Evolutionary conservation across 495 filamentous ascomycete species (phyloP), one percentile per base, ranked within the genome.

Genomic region (Geopyxis carbonaria): DNA sequence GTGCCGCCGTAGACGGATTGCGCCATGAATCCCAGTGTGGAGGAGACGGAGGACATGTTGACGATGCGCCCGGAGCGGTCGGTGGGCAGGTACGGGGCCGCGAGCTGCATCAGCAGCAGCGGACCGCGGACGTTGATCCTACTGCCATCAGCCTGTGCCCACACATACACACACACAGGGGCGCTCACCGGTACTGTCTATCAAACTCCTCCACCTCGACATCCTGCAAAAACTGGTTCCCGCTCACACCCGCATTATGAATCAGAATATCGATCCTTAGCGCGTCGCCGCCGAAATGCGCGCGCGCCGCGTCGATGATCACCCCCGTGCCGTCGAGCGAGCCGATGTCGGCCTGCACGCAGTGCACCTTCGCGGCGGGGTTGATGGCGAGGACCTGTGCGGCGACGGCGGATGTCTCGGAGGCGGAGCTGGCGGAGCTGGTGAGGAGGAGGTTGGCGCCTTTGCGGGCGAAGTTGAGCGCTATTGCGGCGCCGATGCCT

Each of bases 401-500:
- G n/a, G 7, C 7, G 9, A 39, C 36, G 2, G 9, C 6, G 13
- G 13, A 7, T 6, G 10, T 14, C 7, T 1, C 22, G 9, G 23
- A 16, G 23, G 24, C 2, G n/a, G 36, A 39, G 3, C 6, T n/a
- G 37, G 64, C 59, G n/a, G 78, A 80, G 28, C 75, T 76, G 58
- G 75, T 78, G 18, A 86, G 60, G 19, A 85, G 60, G 3, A 85
- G 61, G 11, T 68, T 67, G 51, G 65, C 68, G 44, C 80, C 80
- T 59, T 85, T 83, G 27, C 66, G 63, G 16, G 79, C 79, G 11
- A 86, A 72, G 49, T 89, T 87, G 34, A 67, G 68, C 25, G 74
- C 76, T 48, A 86, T 83, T n/a, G 79, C 77, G 41, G 73, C 78
- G 34, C 85, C 84, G 53, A 93, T 92, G 46, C 84, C 84, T 91